phyloP scores from a whole-genome alignment of 345 rosid species.

The Gynandropsis gynandra region DNA sequence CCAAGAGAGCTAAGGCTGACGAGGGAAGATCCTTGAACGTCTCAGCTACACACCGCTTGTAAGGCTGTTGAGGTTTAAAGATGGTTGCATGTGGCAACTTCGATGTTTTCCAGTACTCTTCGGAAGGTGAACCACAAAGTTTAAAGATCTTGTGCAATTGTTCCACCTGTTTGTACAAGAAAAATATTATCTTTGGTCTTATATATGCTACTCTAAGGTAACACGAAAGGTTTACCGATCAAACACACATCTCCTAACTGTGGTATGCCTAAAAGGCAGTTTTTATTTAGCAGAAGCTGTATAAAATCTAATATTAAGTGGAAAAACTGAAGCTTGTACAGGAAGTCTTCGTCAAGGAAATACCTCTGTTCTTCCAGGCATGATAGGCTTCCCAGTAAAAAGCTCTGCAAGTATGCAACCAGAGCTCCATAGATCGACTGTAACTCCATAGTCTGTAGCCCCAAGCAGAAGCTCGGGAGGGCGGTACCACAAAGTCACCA shows the following conservation, averaged over 20 bases:
- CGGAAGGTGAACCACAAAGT: conserved; percentile 71
- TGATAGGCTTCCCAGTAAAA: conserved; percentile 57
- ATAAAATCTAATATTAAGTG: not conserved
- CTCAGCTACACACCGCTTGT: conserved; percentile 45
- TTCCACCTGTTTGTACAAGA: conserved; percentile 35
- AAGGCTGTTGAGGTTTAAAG: conserved; percentile 63
- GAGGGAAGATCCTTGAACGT: conserved; percentile 52
- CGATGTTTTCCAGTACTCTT: conserved; percentile 60
- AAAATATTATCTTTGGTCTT: not conserved
- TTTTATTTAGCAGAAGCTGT: not conserved
- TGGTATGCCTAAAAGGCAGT: not conserved
- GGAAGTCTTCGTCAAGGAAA: not conserved
- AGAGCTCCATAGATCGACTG: conserved; percentile 64
- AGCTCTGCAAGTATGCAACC: conserved; percentile 67
- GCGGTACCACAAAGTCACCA: conserved; percentile 65
- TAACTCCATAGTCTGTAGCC: conserved; percentile 47
- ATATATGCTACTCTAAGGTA: not conserved
- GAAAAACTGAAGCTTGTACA: not conserved
- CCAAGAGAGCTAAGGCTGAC: conserved; percentile 44
- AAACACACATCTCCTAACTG: not conserved
- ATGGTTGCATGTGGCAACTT: conserved; percentile 52
- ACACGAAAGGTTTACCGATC: no score
- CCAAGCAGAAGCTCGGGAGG: conserved; percentile 70
- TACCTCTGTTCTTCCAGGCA: conserved; percentile 74
- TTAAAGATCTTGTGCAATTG: conserved; percentile 68